A percentile compares a stretch with the other conserved stretches of the same genome.
phyloP scores from a whole-genome alignment of 2,329 filamentous ascomycete genomes.

The Chaetomium sp. region DNA sequence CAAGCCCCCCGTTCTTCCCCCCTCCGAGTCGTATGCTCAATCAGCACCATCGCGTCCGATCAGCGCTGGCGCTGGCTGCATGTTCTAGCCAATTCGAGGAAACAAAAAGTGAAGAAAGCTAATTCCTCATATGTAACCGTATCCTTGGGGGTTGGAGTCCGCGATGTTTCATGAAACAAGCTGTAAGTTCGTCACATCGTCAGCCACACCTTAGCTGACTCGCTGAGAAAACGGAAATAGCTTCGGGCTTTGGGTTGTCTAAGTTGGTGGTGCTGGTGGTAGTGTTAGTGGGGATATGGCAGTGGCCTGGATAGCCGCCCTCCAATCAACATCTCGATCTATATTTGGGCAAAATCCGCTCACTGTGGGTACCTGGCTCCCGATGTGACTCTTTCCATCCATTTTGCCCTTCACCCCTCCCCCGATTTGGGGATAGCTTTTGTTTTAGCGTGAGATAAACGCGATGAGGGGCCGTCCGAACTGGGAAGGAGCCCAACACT shows the following conservation, averaged over 20 bases:
- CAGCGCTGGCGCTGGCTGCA: background rate
- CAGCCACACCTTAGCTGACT: conserved; percentile 16
- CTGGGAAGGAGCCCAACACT: background rate
- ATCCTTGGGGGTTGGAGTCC: conserved; percentile 1
- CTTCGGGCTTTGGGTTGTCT: background rate
- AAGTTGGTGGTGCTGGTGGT: background rate
- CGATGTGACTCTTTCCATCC: background rate
- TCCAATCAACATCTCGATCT: conserved; percentile 20
- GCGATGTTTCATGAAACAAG: conserved; percentile 21
- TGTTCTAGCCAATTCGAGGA: background rate
- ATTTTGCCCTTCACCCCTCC: conserved; percentile 1
- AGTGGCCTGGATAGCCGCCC: conserved; percentile 13
- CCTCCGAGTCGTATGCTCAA: background rate
- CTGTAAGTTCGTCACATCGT: conserved; percentile 6
- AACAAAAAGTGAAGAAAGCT: conserved; percentile 1
- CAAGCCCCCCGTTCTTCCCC: background rate
- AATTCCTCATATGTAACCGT: conserved; percentile 2
- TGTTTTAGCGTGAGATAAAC: conserved; percentile 19
- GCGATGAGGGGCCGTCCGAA: conserved; percentile 1
- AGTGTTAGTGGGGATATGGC: background rate
- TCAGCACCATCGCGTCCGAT: background rate
- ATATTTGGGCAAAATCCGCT: conserved; percentile 27
- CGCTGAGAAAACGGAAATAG: conserved; percentile 15
- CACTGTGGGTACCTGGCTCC: background rate
- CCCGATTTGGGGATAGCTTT: background rate